phyloP scores from a whole-genome alignment of 345 rosid species.

The Eucalyptus guilfoylei region DNA sequence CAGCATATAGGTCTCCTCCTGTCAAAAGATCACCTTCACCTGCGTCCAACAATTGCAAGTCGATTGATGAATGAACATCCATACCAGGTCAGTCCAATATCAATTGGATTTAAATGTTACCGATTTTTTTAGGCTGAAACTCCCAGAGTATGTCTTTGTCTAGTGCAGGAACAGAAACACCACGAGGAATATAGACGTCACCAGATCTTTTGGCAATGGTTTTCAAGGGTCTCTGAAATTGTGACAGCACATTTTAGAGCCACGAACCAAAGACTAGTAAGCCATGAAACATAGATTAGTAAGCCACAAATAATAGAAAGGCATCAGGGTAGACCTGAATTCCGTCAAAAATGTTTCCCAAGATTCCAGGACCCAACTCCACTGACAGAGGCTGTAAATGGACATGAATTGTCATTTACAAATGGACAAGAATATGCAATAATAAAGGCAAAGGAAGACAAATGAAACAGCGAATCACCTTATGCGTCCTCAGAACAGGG shows the following conservation, averaged over 20 bases:
- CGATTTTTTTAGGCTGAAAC: slow-evolving; percentile 81
- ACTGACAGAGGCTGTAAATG: slow-evolving; percentile 84
- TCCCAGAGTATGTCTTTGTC: slow-evolving; percentile 96
- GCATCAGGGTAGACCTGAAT: slow-evolving; percentile 59
- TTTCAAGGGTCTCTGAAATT: slow-evolving; percentile 83
- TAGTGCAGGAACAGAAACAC: slow-evolving; percentile 96
- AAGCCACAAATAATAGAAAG: background rate
- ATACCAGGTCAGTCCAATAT: background rate
- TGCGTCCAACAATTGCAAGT: slow-evolving; percentile 10
- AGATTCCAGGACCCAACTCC: slow-evolving; percentile 97
- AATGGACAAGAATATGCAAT: background rate
- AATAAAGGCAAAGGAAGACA: background rate
- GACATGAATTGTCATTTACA: background rate
- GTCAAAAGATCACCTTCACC: slow-evolving; percentile 96
- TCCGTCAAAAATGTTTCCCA: slow-evolving; percentile 98
- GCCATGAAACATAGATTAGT: background rate
- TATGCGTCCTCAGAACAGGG: slow-evolving; percentile 87
- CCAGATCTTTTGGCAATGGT: slow-evolving; percentile 91
- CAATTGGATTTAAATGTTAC: slow-evolving; percentile 12
- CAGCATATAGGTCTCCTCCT: slow-evolving; percentile 99
- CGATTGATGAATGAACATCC: background rate
- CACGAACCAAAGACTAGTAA: background rate
- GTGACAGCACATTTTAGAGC: background rate
- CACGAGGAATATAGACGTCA: slow-evolving; percentile 99
- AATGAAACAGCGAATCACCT: slow-evolving; percentile 21